Evolutionary conservation across 2,329 filamentous ascomycete genomes (phyloP).

Genomic region (Trichoderma guizhouense): DNA sequence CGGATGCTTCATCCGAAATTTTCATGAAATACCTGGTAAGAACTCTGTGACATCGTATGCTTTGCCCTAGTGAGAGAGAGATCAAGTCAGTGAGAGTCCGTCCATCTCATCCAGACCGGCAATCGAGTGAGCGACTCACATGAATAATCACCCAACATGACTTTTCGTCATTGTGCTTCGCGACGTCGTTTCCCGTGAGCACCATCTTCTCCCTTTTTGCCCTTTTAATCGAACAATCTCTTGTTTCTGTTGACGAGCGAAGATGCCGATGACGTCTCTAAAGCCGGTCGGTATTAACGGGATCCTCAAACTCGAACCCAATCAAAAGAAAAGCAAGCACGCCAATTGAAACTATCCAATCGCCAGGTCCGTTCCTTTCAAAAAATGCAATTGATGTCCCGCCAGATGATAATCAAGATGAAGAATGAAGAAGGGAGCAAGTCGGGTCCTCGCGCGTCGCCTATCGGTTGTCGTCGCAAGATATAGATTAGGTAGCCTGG

Average conservation of each 20-base stretch:
- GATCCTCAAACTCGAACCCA: not conserved
- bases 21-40: constrained; percentile 61
- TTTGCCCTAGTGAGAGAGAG: constrained; percentile 54
- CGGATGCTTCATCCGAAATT: not conserved
- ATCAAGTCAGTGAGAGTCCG: not conserved
- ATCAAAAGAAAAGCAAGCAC: not conserved
- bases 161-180: constrained; percentile 73
- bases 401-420: not conserved
- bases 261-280: not conserved
- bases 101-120: not conserved
- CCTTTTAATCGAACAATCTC: not conserved
- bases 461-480: not conserved
- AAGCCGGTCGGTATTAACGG: not conserved
- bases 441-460: not conserved
- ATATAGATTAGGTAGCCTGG: not conserved
- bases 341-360: not conserved
- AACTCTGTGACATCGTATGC: constrained; percentile 90
- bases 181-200: constrained; percentile 52
- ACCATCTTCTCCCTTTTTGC: constrained; percentile 32
- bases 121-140: constrained; percentile 40
- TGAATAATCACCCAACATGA: constrained; percentile 93
- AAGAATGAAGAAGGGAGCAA: not conserved
- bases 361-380: not conserved
- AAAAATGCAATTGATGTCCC: not conserved
- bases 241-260: not conserved